Base-by-base conservation (phyloP, 2,329 filamentous ascomycete species). In the Penicillium sp. region DNA sequence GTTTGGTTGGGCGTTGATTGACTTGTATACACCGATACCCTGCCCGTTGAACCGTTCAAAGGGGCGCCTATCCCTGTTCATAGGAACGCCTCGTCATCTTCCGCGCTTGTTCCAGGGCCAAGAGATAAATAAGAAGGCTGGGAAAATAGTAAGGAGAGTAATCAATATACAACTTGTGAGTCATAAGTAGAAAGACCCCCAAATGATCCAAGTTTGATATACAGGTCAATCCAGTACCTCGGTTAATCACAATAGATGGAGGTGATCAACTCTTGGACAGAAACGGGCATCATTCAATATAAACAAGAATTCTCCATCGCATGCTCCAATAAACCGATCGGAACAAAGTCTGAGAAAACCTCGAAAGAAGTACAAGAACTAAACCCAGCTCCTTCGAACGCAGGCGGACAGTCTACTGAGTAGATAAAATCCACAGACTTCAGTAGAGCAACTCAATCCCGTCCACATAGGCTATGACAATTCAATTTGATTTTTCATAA, bases 1-100 rank as follows among this genome's bases (percentile, higher is more conserved):
- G 28, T 50, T 35, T 17, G 28, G 49, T 51, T 51, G 49, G 49
- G 49, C 49, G 45, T 49, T 30, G 15, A 42, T 22, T 24, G 28
- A 28, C 17, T 42, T 9, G 28, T 28, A 17, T 30, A 17, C 42
- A 45, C 13, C 42, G 12, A 22, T n/a, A n/a, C 42, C 22, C 42
- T 22, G n/a, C n/a, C n/a, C n/a, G n/a, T n/a, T n/a, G n/a, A n/a
- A n/a, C 42, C 8, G n/a, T 45, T 3, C 42, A 24, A 22, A 45
- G n/a, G n/a, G 42, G 22, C n/a, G n/a, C 10, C n/a, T 45, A 45
- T 45, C 44, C 44, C 44, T 26, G 44, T 28, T 10, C 24, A 47
- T 28, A 5, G 15, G 24, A 17, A 28, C 42, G n/a, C 42, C 22
- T 45, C 42, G 13, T 17, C 42, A 12, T 45, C 42, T 10, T 24